Conservation (phyloP, 2,329 filamentous ascomycete genomes). For the Fusarium domesticum region DNA sequence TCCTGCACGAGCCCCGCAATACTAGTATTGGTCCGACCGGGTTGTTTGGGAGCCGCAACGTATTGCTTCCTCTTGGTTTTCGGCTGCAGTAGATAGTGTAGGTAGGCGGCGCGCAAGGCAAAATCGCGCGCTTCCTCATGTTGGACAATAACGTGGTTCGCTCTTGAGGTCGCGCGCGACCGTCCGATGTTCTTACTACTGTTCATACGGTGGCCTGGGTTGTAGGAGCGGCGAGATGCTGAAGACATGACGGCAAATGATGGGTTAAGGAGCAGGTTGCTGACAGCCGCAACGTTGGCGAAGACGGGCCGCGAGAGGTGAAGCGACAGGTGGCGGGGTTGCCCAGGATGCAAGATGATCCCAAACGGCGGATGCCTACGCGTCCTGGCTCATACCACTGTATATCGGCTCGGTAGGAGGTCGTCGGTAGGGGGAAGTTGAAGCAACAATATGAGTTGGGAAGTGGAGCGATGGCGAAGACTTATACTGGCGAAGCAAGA, state of each 20-base stretch:
- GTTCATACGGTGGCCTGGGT: conserved; percentile 44
- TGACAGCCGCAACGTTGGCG: conserved; percentile 7
- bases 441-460: neutral
- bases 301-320: neutral
- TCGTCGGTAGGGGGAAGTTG: neutral
- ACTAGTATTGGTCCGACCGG: conserved; percentile 63
- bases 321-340: neutral
- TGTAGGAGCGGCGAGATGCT: conserved; percentile 47
- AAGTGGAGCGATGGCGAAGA: neutral
- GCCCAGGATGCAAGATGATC: neutral
- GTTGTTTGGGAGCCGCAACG: conserved; percentile 63
- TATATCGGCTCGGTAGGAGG: conserved; percentile 1
- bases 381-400: neutral
- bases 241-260: conserved; percentile 45
- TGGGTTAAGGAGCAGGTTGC: conserved; percentile 8
- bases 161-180: conserved; percentile 45
- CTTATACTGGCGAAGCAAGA: neutral
- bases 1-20: conserved; percentile 88
- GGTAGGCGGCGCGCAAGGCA: conserved; percentile 84
- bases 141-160: conserved; percentile 48
- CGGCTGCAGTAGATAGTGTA: conserved; percentile 89
- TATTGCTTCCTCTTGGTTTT: conserved; percentile 87
- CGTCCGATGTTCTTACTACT: conserved; percentile 43
- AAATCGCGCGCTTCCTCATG: conserved; percentile 87
- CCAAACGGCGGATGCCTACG: neutral